phyloP scores from a whole-genome alignment of 805 yeast genomes.

The Wickerhamomyces silvicola region DNA sequence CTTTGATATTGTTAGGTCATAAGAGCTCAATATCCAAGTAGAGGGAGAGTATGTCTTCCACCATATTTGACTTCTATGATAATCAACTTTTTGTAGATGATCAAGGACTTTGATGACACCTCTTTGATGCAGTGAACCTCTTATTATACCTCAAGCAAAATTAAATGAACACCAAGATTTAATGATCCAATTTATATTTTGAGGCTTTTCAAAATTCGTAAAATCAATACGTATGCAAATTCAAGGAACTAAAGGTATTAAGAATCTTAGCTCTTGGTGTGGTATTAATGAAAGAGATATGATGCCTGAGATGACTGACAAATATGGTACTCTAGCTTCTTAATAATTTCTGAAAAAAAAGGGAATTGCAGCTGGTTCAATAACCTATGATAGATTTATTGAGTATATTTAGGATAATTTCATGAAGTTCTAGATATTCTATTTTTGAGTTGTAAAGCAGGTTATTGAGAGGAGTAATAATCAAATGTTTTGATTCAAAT shows the following conservation, averaged over 20 bases:
- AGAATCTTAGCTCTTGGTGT: constrained; percentile 91
- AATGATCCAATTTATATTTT: constrained; percentile 14
- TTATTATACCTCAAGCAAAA: constrained; percentile 45
- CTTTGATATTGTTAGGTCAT: constrained; percentile 7
- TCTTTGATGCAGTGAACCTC: constrained; percentile 86
- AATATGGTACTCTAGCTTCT: constrained; percentile 46
- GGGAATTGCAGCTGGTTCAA: constrained; percentile 69
- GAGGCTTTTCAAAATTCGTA: constrained; percentile 20
- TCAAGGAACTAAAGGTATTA: constrained; percentile 74
- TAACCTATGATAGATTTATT: constrained; percentile 68
- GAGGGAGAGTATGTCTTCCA: constrained; percentile 97
- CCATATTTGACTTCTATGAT: constrained; percentile 52
- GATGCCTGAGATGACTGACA: constrained; percentile 58
- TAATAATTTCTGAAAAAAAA: constrained; percentile 25
- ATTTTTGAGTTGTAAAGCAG: constrained; percentile 57
- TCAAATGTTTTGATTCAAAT: constrained; percentile 21
- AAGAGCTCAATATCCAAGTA: constrained; percentile 57
- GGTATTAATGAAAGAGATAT: constrained; percentile 62
- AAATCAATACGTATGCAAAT: constrained; percentile 51
- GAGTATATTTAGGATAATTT: constrained; percentile 71
- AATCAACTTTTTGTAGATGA: constrained; percentile 25
- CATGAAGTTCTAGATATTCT: constrained; percentile 67
- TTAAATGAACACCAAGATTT: constrained; percentile 62
- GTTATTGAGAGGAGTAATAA: constrained; percentile 75
- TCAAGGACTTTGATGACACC: constrained; percentile 72